Evolutionary conservation across 2,329 filamentous ascomycete species (phyloP).

Genomic region (Macrophomina phaseolina): DNA sequence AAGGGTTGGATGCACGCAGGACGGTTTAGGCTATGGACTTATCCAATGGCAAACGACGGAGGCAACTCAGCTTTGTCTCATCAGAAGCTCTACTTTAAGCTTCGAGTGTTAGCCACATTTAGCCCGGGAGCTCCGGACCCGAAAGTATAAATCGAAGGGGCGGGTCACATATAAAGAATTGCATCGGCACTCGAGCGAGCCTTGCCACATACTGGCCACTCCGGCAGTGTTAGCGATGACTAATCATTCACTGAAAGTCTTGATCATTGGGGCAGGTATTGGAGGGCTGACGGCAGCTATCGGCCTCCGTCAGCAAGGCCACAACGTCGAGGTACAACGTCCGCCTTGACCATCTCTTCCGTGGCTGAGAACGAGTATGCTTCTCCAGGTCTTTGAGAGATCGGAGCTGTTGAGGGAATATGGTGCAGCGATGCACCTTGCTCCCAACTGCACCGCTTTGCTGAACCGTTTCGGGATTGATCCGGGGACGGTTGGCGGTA

Average conservation of each 20-base stretch:
- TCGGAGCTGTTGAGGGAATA: slow-evolving; percentile 61
- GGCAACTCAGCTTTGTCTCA: no score
- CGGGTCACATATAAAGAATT: no score
- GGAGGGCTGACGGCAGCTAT: slow-evolving; percentile 61
- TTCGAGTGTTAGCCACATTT: no score
- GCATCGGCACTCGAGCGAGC: no score
- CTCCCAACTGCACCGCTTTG: slow-evolving; percentile 66
- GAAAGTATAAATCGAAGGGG: no score
- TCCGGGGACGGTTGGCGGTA: slow-evolving; percentile 48
- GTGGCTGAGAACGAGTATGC: background rate
- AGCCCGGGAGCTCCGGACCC: no score
- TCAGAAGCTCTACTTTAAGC: no score
- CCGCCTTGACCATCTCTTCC: background rate
- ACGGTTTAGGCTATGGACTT: no score
- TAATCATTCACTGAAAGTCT: slow-evolving; percentile 29
- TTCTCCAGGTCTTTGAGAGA: slow-evolving; percentile 58
- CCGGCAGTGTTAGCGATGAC: no score
- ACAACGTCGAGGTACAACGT: slow-evolving; percentile 44
- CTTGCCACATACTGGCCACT: no score
- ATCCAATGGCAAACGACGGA: no score
- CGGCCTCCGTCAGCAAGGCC: slow-evolving; percentile 58
- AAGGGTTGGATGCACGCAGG: no score
- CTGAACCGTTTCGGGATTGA: slow-evolving; percentile 54
- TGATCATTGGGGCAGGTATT: slow-evolving; percentile 56
- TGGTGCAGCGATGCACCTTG: slow-evolving; percentile 66